phyloP scores from a whole-genome alignment of 129 eudicot species.

The Smallanthus sonchifolius region DNA sequence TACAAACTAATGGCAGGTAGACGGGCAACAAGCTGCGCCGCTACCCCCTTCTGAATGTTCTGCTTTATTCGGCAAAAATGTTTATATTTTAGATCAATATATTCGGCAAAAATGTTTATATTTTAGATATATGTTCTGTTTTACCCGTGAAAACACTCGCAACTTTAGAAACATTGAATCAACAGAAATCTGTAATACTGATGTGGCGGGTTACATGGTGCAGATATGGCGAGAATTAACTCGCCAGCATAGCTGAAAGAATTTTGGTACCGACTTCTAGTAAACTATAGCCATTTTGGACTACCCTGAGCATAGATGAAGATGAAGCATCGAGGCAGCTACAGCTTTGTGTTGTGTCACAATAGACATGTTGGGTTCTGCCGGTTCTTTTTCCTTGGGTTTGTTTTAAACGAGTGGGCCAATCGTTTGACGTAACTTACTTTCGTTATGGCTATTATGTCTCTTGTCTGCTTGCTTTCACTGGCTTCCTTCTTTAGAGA shows the following conservation, averaged over 20 bases:
- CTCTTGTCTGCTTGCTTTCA: slow-evolving; percentile 26
- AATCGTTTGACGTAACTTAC: slow-evolving; percentile 40
- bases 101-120: too few relatives aligned
- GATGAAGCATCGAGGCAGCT: slow-evolving; percentile 34
- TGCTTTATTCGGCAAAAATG: background rate
- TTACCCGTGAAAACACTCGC: background rate
- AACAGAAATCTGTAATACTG: background rate
- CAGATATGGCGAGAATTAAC: background rate
- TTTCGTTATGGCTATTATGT: slow-evolving; percentile 27
- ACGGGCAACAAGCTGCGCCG: too few relatives aligned
- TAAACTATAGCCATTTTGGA: slow-evolving; percentile 24
- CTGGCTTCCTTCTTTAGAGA: slow-evolving; percentile 46
- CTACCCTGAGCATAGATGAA: slow-evolving; percentile 35
- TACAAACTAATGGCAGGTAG: too few relatives aligned
- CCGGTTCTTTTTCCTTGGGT: slow-evolving; percentile 23
- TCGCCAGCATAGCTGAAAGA: background rate
- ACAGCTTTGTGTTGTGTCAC: slow-evolving; percentile 36
- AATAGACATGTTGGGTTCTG: slow-evolving; percentile 20
- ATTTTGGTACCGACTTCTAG: background rate
- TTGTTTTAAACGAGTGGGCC: slow-evolving; percentile 48
- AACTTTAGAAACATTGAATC: background rate
- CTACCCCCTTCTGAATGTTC: too few relatives aligned
- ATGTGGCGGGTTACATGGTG: background rate
- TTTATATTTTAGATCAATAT: background rate
- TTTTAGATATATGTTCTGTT: background rate